These are phyloP conservation scores for Fraxinus greggii DNA, from an alignment of 305 asterid species.

Conservation along the genomic window DNA sequence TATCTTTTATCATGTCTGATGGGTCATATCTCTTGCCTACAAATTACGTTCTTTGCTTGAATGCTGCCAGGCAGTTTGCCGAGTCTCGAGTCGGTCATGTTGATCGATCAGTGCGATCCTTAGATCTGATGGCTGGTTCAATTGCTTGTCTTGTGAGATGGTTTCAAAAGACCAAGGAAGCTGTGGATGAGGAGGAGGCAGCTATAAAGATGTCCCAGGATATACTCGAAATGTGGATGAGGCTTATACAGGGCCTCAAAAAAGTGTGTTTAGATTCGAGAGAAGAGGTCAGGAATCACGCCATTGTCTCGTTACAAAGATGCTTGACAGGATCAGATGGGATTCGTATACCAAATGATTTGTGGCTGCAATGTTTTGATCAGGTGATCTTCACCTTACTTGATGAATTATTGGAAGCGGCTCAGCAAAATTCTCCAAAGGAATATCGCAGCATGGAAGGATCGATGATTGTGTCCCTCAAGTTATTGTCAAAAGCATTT, in stretches of 20 bases:
- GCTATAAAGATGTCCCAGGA: slow-evolving; percentile 68
- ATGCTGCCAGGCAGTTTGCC: slow-evolving; percentile 88
- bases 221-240: slow-evolving; percentile 93
- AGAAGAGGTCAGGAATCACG: slow-evolving; percentile 84
- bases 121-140: slow-evolving; percentile 90
- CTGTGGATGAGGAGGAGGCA: slow-evolving; percentile 55
- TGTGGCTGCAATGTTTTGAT: slow-evolving; percentile 83
- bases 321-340: slow-evolving; percentile 76
- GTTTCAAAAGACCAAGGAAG: slow-evolving; percentile 73
- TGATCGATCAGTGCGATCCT: slow-evolving; percentile 70
- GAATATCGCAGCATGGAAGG: slow-evolving; percentile 81
- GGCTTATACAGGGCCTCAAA: slow-evolving; percentile 77
- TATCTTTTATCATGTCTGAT: slow-evolving; percentile 75
- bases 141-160: slow-evolving; percentile 68
- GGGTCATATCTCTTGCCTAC: slow-evolving; percentile 88
- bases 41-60: slow-evolving; percentile 72
- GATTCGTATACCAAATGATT: slow-evolving; percentile 50
- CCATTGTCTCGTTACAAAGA: slow-evolving; percentile 61
- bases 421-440: slow-evolving; percentile 62
- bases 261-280: slow-evolving; percentile 75
- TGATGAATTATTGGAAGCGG: slow-evolving; percentile 64
- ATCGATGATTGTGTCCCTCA: slow-evolving; percentile 60
- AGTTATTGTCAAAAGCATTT: slow-evolving; percentile 67
- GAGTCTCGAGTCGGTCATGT: slow-evolving; percentile 79
- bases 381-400: slow-evolving; percentile 67